Evolutionary conservation across 2,329 filamentous ascomycete genomes (phyloP), one percentile per base, ranked within the genome.

Genomic region (Mycosphaerella sp.): DNA sequence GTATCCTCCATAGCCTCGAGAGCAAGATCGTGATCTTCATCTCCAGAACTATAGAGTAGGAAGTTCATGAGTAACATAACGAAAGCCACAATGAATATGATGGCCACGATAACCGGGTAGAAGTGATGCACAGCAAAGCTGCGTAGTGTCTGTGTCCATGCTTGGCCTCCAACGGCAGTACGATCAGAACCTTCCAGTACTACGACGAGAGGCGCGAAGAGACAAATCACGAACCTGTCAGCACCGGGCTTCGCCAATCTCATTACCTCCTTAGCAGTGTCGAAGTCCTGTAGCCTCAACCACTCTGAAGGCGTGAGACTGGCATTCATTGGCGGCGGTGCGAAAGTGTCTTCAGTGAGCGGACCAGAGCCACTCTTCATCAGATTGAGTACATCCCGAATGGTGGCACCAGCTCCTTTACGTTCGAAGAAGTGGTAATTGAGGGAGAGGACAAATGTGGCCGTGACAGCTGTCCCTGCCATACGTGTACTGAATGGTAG

Each of bases 391-490:
- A 70, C 48, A 10, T 69, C 60, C 6, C 67, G 55, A 1, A 68
- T 42, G 40, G 57, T 62, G 12, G 57, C 56, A 16, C 50, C 54
- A 25, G 63, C 56, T 42, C 74, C 76, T 47, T 77, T 76, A 42
- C 77, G 77, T 41, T 84, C 82, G 56, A 86, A 85, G 58, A 89
- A 89, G 62, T 90, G 87, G 76, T 83, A 87, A 59, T 90, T 87
- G 0, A 87, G 80, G 39, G 84, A 80, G 13, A 89, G 64, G 6
- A 90, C 79, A 57, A 89, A 87, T 1, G 81, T 82, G 17, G 88
- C 71, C 66, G 88, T 83, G 27, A 89, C 82, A 10, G 84, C 76
- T 0, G 85, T 86, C 0, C 87, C 86, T 2, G 86, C 86, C 58
- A 89, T 81, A 27, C 87, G 78, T 1, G 86, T 89, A 35, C 83